Base-by-base conservation (phyloP, 495 filamentous ascomycete genomes). In the Tuber indicum region DNA sequence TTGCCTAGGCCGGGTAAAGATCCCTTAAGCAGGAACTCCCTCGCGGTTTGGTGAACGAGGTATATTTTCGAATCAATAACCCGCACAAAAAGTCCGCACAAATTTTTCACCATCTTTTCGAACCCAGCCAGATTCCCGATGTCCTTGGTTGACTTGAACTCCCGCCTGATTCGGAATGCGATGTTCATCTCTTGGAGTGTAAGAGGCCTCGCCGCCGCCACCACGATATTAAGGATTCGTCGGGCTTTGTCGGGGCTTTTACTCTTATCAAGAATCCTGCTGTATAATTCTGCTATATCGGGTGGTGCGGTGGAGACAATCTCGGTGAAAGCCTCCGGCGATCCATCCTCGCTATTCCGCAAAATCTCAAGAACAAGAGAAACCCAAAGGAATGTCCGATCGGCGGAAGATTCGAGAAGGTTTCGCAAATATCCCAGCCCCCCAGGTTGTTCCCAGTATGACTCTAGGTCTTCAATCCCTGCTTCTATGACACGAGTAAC, bases 41-140 rank as follows among this genome's bases (percentile, higher is more conserved):
- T 78, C 66, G 76, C 70, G 3, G 76, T 78, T 69, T 66, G 76
- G 52, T 78, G 76, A 17, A 75, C 71, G 2, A 78, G 80, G 76
- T 84, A 86, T 23, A 87, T 77, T 39, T 80, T 83, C 7, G 81
- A 83, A 70, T 85, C 81, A n/a, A 84, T 82, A 1, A 86, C 78
- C 41, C 82, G 81, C 9, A 88, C 77, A 70, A 88, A 86, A 17
- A 85, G 81, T 2, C 86, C 84, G 71, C 85, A 87, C 21, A 86
- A 43, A 36, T 78, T 76, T 49, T 84, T 84, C 5, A 88, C 76
- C 39, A 14, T 45, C 44, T 47, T 47, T 16, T 47, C 46, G 9
- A 47, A 47, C 19, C 46, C 16, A 47, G 46, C 2, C 6, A 47
- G 17, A 47, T 47, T 16, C 26, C 81, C 45, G 36, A 86, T 79